Evolutionary conservation across 1,284 basidiomycete species (phyloP), one percentile per base, ranked within the genome.

Genomic region (Leccinum subspadiceum): DNA sequence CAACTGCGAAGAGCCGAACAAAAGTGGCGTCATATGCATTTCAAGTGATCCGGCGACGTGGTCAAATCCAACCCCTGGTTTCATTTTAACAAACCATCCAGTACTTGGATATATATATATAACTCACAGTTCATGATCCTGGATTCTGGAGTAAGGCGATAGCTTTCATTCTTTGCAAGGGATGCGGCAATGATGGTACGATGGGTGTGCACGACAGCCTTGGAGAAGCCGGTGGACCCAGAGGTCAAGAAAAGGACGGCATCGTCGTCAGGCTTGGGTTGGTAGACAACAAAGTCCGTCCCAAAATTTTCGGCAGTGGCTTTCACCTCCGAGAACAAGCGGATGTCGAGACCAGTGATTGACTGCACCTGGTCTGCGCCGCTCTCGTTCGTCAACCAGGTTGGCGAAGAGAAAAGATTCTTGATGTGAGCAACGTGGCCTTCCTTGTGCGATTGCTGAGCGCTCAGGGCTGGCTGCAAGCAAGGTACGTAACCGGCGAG

Each of bases 11-110:
- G 66, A 61, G 44, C 68, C 70, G 8, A 49, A 71, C 4, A 70
- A 22, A 2, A 72, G 59, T 26, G 68, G 70, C 0, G 67, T 59
- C 2, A 68, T 46, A 15, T 69, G 69, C 68, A 69, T 69, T 52
- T 69, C 68, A 2, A 69, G 59, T 15, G 69, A 73, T 12, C 70
- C 72, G 2, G 74, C 74, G 17, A 75, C 69, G 53, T 75, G 74
- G 53, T 75, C 73, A 29, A 75, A 69, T 5, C 70, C 71, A n/a
- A 75, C 73, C 73, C 51, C 51, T 53, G 26, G 31, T 49, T 8
- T 10, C 15, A 33, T 20, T 29, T 66, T n/a, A 17, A 17, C 13
- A 13, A 37, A n/a, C n/a, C 24, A 26, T 44, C 41, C 17, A 10
- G 17, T 44, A 44, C 41, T 12, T n/a, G 39, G 39, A 41, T 9